Conservation (phyloP, 306 rosid species). For the Delonix regia region DNA sequence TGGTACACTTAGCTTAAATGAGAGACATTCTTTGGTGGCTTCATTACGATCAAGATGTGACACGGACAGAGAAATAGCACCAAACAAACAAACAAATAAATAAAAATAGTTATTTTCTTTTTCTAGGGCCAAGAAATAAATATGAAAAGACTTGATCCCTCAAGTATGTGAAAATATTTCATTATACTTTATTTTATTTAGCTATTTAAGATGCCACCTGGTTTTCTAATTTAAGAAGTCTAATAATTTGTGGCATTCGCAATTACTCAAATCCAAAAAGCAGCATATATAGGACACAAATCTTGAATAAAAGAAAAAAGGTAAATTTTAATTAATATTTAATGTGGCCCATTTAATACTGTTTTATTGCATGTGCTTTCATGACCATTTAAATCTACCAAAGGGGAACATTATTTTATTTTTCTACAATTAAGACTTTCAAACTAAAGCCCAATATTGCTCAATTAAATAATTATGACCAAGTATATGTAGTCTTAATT, state of each 20-base stretch:
- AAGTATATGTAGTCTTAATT: not conserved
- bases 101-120: no score
- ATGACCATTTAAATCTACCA: no score
- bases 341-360: not conserved
- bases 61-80: not conserved
- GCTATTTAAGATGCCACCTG: not conserved
- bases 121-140: not conserved
- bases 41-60: not conserved
- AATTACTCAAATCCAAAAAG: not conserved
- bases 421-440: slow-evolving; percentile 14
- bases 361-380: not conserved
- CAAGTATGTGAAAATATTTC: not conserved
- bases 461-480: not conserved
- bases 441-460: no score
- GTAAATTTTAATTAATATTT: not conserved
- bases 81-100: no score
- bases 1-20: not conserved
- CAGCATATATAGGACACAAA: not conserved
- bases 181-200: not conserved
- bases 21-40: not conserved
- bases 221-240: not conserved
- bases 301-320: slow-evolving; percentile 4
- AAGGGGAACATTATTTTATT: not conserved
- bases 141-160: not conserved
- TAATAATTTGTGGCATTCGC: no score